Evolutionary conservation across 2,329 filamentous ascomycete species (phyloP).

Genomic region (Boeremia lycopersici): DNA sequence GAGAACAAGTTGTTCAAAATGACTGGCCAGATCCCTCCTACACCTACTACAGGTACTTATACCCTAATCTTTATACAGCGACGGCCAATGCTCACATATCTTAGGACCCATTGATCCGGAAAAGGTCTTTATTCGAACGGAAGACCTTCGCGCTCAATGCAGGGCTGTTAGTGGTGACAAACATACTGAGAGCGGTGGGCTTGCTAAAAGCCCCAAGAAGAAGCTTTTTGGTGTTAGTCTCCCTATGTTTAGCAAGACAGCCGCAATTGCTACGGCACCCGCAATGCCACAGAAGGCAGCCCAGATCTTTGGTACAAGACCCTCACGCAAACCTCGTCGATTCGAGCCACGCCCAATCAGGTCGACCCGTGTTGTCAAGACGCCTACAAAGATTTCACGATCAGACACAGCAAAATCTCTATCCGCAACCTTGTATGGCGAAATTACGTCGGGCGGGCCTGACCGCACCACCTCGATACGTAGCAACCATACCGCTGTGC

Average conservation of each 20-base stretch:
- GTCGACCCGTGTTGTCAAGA: conserved; percentile 14
- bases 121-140: conserved; percentile 23
- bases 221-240: conserved; percentile 46
- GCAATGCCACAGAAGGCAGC: conserved; percentile 35
- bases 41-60: conserved; percentile 27
- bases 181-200: conserved; percentile 14
- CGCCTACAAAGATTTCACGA: conserved; percentile 21
- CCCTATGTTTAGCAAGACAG: conserved; percentile 31
- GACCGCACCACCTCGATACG: neutral
- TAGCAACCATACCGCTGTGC: conserved; percentile 7
- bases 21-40: conserved; percentile 38
- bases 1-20: conserved; percentile 46
- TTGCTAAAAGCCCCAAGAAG: conserved; percentile 49
- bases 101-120: conserved; percentile 11
- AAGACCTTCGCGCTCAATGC: conserved; percentile 31
- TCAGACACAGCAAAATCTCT: conserved; percentile 37
- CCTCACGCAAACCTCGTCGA: conserved; percentile 21
- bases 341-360: conserved; percentile 25
- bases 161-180: conserved; percentile 21
- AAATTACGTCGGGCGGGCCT: conserved; percentile 11
- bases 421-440: conserved; percentile 25
- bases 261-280: conserved; percentile 12
- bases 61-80: neutral
- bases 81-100: neutral
- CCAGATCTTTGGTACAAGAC: conserved; percentile 43